phyloP scores from a whole-genome alignment of 108 stramenopile species.

The Nitzschia sp. region DNA sequence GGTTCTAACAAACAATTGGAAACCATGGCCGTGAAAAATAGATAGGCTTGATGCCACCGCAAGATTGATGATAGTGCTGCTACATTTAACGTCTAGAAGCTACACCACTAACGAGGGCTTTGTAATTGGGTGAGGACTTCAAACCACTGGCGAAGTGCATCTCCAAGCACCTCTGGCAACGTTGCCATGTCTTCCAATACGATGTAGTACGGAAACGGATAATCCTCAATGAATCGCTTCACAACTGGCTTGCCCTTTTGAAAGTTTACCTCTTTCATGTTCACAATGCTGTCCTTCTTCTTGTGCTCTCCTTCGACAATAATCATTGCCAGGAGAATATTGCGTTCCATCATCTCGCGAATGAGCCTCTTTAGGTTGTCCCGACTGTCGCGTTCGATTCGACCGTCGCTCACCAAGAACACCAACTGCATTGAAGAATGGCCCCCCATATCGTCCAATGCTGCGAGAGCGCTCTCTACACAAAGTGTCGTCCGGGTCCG shows the following conservation, averaged over 20 bases:
- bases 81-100: background rate
- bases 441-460: conserved; percentile 63
- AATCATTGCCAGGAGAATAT: conserved; percentile 93
- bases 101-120: conserved; percentile 9
- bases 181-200: conserved; percentile 85
- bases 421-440: conserved; percentile 86
- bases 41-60: background rate
- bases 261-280: conserved; percentile 94
- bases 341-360: conserved; percentile 89
- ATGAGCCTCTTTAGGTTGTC: conserved; percentile 79
- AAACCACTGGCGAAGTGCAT: conserved; percentile 97
- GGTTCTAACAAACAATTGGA: no score
- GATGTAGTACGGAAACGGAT: conserved; percentile 98
- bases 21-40: no score
- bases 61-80: background rate
- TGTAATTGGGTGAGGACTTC: conserved; percentile 87
- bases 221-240: conserved; percentile 95
- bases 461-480: conserved; percentile 81
- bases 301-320: conserved; percentile 83
- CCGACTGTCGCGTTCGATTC: conserved; percentile 92
- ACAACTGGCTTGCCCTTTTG: conserved; percentile 90
- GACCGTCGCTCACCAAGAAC: conserved; percentile 95
- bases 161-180: conserved; percentile 95
- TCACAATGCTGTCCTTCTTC: conserved; percentile 89
- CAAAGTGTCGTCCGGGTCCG: conserved; percentile 89